phyloP scores from a whole-genome alignment of 495 filamentous ascomycete species.

The Talaromyces adpressus region DNA sequence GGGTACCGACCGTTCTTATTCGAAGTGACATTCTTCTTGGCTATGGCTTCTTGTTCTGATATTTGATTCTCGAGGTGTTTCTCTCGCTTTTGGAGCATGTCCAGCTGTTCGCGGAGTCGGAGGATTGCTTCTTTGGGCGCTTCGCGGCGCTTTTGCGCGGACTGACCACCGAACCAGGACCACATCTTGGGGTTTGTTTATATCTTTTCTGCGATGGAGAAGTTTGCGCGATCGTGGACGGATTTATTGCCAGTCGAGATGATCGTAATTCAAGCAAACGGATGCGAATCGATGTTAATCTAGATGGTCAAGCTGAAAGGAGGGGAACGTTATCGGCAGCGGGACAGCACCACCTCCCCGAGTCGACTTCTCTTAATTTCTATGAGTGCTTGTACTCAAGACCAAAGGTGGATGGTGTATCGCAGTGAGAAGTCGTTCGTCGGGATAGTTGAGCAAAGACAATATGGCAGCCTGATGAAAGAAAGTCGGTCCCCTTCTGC shows the following conservation, averaged over 20 bases:
- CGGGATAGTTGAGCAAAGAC: slow-evolving; percentile 6
- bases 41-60: slow-evolving; percentile 83
- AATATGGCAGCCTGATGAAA: slow-evolving; percentile 4
- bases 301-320: not conserved
- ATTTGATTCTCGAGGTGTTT: slow-evolving; percentile 85
- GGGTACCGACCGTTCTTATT: slow-evolving; percentile 78
- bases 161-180: slow-evolving; percentile 80
- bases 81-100: slow-evolving; percentile 97
- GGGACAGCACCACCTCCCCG: not conserved
- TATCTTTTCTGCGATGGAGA: no score
- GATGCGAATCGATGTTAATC: not conserved
- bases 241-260: not conserved
- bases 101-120: slow-evolving; percentile 75
- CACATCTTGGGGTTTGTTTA: slow-evolving; percentile 45
- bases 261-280: not conserved
- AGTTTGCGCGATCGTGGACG: not conserved
- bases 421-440: not conserved
- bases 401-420: not conserved
- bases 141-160: slow-evolving; percentile 79
- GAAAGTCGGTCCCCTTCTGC: slow-evolving; percentile 24
- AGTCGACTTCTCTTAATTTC: not conserved
- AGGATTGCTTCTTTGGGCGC: slow-evolving; percentile 96
- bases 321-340: slow-evolving; percentile 11
- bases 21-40: slow-evolving; percentile 79
- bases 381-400: not conserved